Evolutionary conservation across 352 stramenopile species (phyloP).

Genomic region (Phytophthora litchii): DNA sequence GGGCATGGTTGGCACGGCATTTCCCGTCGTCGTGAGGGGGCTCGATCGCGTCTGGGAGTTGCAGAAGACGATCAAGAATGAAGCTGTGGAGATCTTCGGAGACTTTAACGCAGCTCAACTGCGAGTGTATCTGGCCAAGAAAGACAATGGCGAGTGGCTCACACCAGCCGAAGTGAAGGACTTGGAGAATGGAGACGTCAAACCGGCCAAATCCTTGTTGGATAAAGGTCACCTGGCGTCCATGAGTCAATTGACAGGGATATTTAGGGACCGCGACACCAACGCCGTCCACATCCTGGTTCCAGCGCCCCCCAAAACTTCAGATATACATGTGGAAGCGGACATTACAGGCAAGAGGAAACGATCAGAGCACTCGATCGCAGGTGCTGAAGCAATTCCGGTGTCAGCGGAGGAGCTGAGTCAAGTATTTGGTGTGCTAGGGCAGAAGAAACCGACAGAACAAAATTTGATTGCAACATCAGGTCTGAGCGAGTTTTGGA

Average conservation of each 20-base stretch:
- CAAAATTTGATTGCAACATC: constrained; percentile 10
- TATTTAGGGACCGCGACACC: constrained; percentile 14
- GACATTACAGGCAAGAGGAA: constrained; percentile 33
- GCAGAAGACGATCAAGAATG: constrained; percentile 35
- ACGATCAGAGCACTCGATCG: constrained; percentile 17
- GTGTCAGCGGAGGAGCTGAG: constrained; percentile 13
- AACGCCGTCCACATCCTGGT: constrained; percentile 27
- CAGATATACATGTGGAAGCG: constrained; percentile 10
- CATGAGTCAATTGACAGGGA: constrained; percentile 24
- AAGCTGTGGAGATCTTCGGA: constrained; percentile 33
- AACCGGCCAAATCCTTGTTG: constrained; percentile 11
- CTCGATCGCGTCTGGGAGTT: constrained; percentile 32
- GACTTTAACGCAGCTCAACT: constrained; percentile 32
- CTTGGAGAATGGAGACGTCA: constrained; percentile 26
- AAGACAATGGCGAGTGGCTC: constrained; percentile 24
- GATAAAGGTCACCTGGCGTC: constrained; percentile 24
- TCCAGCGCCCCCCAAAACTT: constrained; percentile 7
- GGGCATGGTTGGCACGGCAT: constrained; percentile 35
- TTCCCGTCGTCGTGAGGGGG: constrained; percentile 22
- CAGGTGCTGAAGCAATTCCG: constrained; percentile 8
- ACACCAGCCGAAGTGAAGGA: constrained; percentile 15
- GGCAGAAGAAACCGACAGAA: constrained; percentile 5
- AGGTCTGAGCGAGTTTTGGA: constrained; percentile 23
- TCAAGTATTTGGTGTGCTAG: constrained; percentile 19
- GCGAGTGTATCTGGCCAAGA: constrained; percentile 26